Evolutionary conservation across 2,329 filamentous ascomycete species (phyloP), one percentile per base, ranked within the genome.

Genomic region (Plectosphaerella plurivora): DNA sequence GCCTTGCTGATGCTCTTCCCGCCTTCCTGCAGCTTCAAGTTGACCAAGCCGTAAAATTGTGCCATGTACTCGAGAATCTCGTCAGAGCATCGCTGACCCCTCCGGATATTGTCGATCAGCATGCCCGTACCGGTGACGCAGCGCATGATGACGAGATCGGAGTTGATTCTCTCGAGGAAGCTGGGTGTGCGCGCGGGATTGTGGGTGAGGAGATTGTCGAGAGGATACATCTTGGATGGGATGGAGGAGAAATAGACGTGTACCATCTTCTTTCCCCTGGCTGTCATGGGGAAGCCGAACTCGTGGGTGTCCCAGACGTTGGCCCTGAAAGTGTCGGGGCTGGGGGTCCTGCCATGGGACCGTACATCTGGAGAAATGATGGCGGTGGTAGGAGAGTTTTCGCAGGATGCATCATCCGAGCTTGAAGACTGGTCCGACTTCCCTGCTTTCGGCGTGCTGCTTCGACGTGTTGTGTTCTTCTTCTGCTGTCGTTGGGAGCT

Each of bases 201-300:
- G 59, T 65, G 62, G 22, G 59, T 55, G 25, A 68, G 55, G 2
- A 68, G 50, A 46, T 64, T 59, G 42, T 68, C 66, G 55, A 63
- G 64, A 1, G 65, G 65, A n/a, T 68, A 68, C 45, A 65, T 56
- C 52, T 63, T 64, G 52, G 58, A 57, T n/a, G 64, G 63, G 11
- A 63, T 55, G 2, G 60, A 45, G 44, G 56, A 51, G 51, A 66
- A 61, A 51, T 64, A 63, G 42, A 60, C 58, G 45, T 65, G 56
- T 24, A 68, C 64, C 14, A 65, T 51, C 16, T 55, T 55, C 59
- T 63, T 60, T 47, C 65, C 60, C 9, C 58, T 54, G n/a, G 60
- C 55, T 18, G 58, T 49, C 12, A 53, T 42, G 4, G 47, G 47
- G 4, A 49, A 37, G 12, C 35, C 35, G 12, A 41, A 49, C 14